These are phyloP conservation scores for Porphyrellus sp. DNA, from an alignment of 1,284 basidiomycete species.

Conservation along the genomic window DNA sequence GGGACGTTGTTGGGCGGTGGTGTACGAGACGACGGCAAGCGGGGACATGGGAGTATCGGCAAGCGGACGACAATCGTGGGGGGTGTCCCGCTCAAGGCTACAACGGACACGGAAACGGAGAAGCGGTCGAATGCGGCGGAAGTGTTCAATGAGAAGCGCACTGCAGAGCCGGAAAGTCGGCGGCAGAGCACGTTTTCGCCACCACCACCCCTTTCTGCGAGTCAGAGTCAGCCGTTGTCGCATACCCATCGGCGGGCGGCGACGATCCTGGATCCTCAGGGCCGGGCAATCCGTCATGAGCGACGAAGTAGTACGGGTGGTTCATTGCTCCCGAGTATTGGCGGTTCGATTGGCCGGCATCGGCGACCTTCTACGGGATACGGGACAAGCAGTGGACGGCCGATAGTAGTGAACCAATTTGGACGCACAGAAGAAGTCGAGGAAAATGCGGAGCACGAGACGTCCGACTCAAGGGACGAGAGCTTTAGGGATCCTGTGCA, in stretches of 20 bases:
- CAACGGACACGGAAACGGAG: constrained; percentile 31
- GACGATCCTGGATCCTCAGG: constrained; percentile 68
- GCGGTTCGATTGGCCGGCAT: constrained; percentile 61
- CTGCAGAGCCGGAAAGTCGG: constrained; percentile 20
- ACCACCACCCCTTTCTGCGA: constrained; percentile 39
- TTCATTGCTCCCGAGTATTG: constrained; percentile 47
- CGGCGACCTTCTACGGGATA: constrained; percentile 65
- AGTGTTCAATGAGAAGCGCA: constrained; percentile 16
- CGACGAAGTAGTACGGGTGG: constrained; percentile 73
- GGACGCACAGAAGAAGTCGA: constrained; percentile 48
- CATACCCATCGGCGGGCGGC: constrained; percentile 63
- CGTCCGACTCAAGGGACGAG: constrained; percentile 34
- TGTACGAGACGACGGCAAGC: constrained; percentile 41
- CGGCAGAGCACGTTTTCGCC: constrained; percentile 37
- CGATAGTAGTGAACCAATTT: constrained; percentile 49
- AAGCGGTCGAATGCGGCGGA: constrained; percentile 15
- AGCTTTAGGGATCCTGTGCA: constrained; percentile 39
- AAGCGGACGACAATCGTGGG: constrained; percentile 53
- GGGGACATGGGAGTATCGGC: constrained; percentile 37
- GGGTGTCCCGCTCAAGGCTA: constrained; percentile 46
- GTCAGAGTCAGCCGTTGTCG: constrained; percentile 56
- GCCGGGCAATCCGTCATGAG: constrained; percentile 61
- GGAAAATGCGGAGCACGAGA: constrained; percentile 43
- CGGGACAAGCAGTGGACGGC: constrained; percentile 38
- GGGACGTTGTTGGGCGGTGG: constrained; percentile 59